Base-by-base conservation (phyloP, 768 basidiomycete genomes). In the Gymnopilus junonius region DNA sequence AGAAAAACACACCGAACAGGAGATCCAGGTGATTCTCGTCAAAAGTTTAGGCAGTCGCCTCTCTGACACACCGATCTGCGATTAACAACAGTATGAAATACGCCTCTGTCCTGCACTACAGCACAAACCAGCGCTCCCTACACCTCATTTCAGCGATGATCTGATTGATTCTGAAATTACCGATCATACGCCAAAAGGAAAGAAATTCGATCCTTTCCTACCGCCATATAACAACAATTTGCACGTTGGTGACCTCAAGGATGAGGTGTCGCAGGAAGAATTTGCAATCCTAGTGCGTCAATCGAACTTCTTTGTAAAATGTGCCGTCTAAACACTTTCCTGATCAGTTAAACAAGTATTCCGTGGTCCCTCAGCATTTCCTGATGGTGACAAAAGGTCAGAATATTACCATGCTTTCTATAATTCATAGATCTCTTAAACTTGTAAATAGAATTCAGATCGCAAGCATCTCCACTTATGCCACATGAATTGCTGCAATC, bases 301-400 rank as follows among this genome's bases (percentile, higher is more conserved):
- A 12, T 42, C 32, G 34, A 23, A 20, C 35, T 34, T 21, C 21
- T 15, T 43, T 58, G 29, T 15, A 34, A 21, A n/a, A 32, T 27
- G 23, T 23, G 56, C 42, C 32, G 27, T 32, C 29, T 48, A 32
- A 51, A 53, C 50, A 20, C 21, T 59, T 21, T 25, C 34, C 39
- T n/a, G 23, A 37, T 57, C 45, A 95, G 93, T 76, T 95, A 70
- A 95, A 95, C 77, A 95, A 94, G 77, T 97, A 85, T 75, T 88
- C 93, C 32, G 85, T 97, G 20, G 84, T 93, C 8, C 91, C 90
- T 0, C 81, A 88, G 46, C 96, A 98, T 71, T 94, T 97, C 69
- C 80, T 97, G n/a, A 75, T 97, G 57, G 86, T 92, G 45, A 91
- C 92, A 21, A 94, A 93, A 83, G 91, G 93, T 92, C 51, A 15